Conservation (phyloP, 2,329 filamentous ascomycete genomes). For the Verticillium nubilum region DNA sequence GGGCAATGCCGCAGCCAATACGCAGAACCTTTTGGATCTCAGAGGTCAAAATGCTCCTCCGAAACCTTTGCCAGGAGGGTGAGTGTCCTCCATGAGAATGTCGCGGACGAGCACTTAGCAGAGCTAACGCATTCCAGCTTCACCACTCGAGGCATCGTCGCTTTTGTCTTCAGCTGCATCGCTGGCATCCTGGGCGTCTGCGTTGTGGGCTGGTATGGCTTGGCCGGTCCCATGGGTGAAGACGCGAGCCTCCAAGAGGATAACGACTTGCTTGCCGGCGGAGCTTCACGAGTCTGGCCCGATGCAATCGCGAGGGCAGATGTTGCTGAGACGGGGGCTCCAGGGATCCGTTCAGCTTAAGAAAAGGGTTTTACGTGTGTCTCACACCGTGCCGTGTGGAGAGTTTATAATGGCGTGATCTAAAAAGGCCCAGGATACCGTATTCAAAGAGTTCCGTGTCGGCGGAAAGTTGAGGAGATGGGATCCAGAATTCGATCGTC, state of each 20-base stretch:
- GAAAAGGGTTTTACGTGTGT: too few relatives aligned
- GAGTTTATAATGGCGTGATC: too few relatives aligned
- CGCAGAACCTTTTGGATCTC: constrained; percentile 56
- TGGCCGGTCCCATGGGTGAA: constrained; percentile 22
- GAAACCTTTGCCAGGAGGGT: constrained; percentile 56
- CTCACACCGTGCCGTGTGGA: too few relatives aligned
- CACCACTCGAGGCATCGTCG: constrained; percentile 65
- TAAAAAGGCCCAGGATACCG: too few relatives aligned
- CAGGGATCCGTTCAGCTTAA: background rate
- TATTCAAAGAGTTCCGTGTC: too few relatives aligned
- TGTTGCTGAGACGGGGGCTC: background rate
- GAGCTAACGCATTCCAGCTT: constrained; percentile 37
- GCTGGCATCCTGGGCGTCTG: constrained; percentile 63
- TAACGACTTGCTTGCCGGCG: background rate
- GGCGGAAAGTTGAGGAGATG: too few relatives aligned
- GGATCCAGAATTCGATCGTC: too few relatives aligned
- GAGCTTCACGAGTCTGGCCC: background rate
- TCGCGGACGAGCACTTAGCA: background rate
- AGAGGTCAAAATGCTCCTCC: constrained; percentile 53
- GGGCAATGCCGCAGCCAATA: constrained; percentile 75
- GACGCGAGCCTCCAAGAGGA: background rate
- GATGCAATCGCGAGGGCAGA: background rate
- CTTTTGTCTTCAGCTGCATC: constrained; percentile 66
- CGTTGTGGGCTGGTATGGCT: constrained; percentile 63
- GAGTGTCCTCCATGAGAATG: constrained; percentile 15